Evolutionary conservation across 352 stramenopile species (phyloP).

Genomic region (Discostella stelligera): DNA sequence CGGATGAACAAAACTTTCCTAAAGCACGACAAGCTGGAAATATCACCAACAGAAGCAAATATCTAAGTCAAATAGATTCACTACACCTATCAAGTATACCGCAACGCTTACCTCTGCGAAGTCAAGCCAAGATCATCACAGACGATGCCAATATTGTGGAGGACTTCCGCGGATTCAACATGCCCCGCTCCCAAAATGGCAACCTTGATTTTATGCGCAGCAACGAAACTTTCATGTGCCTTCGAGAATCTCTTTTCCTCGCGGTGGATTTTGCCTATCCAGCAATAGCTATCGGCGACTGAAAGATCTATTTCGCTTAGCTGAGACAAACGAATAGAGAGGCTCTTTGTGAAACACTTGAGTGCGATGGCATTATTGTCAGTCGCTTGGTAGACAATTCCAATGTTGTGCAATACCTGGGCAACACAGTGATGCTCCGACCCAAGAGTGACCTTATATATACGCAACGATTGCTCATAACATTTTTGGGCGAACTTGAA

Average conservation of each 20-base stretch:
- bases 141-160: constrained; percentile 58
- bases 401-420: constrained; percentile 55
- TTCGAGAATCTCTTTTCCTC: constrained; percentile 36
- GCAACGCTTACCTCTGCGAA: constrained; percentile 33
- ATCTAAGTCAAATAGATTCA: neutral
- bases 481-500: constrained; percentile 57
- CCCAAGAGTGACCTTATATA: constrained; percentile 56
- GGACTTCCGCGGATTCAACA: constrained; percentile 39
- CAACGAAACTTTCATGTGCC: constrained; percentile 44
- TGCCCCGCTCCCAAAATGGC: constrained; percentile 42
- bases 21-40: constrained; percentile 41
- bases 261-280: constrained; percentile 57
- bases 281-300: constrained; percentile 52
- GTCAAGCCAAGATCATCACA: constrained; percentile 49
- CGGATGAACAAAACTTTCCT: constrained; percentile 48
- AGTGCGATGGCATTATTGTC: constrained; percentile 37
- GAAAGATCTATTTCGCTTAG: constrained; percentile 38
- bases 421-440: constrained; percentile 37
- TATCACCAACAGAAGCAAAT: constrained; percentile 1
- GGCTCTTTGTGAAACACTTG: constrained; percentile 50
- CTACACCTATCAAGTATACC: neutral
- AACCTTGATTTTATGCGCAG: constrained; percentile 47
- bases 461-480: constrained; percentile 62
- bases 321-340: constrained; percentile 40
- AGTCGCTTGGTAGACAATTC: constrained; percentile 48